Percentiles rank a stretch among this genome's conserved stretches.
Evolutionary conservation across 441 rosid species (phyloP).

Genomic region (Populus hybrid): DNA sequence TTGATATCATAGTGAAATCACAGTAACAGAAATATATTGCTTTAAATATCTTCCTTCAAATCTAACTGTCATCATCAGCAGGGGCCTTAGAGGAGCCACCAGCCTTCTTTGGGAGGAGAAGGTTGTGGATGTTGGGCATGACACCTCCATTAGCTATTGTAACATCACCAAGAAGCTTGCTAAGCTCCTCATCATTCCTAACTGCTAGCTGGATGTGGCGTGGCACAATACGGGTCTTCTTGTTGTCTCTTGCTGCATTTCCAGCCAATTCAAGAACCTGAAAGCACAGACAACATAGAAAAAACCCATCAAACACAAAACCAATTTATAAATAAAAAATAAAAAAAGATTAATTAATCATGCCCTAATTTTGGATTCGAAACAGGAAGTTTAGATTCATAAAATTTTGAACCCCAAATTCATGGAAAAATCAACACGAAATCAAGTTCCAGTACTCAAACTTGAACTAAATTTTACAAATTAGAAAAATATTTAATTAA

Average conservation of each 20-base stretch:
- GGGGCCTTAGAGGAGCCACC: slow-evolving; percentile 64
- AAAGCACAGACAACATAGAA: neutral
- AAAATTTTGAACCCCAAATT: neutral
- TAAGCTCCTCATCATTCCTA: slow-evolving; percentile 86
- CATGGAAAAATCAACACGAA: too few relatives aligned
- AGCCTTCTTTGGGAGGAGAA: slow-evolving; percentile 80
- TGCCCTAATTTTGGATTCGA: neutral
- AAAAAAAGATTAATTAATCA: neutral
- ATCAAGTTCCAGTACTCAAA: neutral
- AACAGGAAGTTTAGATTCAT: neutral
- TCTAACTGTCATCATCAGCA: slow-evolving; percentile 38
- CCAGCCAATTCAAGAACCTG: slow-evolving; percentile 96
- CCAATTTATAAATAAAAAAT: neutral
- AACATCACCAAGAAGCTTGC: slow-evolving; percentile 90
- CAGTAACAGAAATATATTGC: neutral
- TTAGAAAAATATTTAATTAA: neutral
- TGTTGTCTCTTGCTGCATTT: slow-evolving; percentile 90
- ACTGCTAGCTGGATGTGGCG: slow-evolving; percentile 92
- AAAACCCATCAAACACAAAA: neutral
- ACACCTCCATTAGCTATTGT: slow-evolving; percentile 96
- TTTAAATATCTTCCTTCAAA: neutral
- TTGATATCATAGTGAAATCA: neutral
- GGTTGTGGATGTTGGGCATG: slow-evolving; percentile 95
- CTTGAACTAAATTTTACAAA: neutral
- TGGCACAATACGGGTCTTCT: slow-evolving; percentile 88